Evolutionary conservation across 305 asterid genomes (phyloP), one percentile per base, ranked within the genome.

Genomic region (Fraxinus baroniana): DNA sequence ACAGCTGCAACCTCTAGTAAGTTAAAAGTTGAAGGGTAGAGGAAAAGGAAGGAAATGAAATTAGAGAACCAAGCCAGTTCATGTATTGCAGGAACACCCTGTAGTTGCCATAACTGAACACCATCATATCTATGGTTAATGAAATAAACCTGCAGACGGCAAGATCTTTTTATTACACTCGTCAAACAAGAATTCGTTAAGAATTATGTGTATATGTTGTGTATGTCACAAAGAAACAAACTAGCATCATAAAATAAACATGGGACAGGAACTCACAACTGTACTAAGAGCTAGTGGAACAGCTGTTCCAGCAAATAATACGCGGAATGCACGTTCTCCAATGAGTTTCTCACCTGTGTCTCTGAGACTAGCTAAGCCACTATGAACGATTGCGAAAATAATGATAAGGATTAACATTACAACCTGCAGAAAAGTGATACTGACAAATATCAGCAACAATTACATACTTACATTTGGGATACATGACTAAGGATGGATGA

Each of bases 111-210:
- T 68, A 96, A 87, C 90, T 96, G 98, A 79, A 93, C 91, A 20
- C 99, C 99, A 71, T 96, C 98, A 8, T 96, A 96, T 88, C 99
- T 92, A 86, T 96, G 99, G 89, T 91, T 93, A 87, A 96, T 94
- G 89, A 96, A 96, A 85, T 92, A 96, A 86, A 91, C 99, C 99
- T 96, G 88, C 78, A 84, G 80, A 88, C 17, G 30, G 78, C 77
- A 22, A 7, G 26, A 83, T 77, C 32, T 13, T 76, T 44, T 75
- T 30, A 60, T 80, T 78, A 83, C 81, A 30, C 62, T 60, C n/a
- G 22, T 74, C 22, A 78, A 74, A 46, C 41, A 55, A 35, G 62
- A 73, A 88, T 28, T 20, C 7, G 20, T 22, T 49, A 66, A 36
- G 74, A 72, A 66, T 78, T 64, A 39, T 17, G 33, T 15, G 2